These are phyloP conservation scores for Astrephomene gubernaculifera DNA, from an alignment of 139 green algal species.

Conservation along the genomic window DNA sequence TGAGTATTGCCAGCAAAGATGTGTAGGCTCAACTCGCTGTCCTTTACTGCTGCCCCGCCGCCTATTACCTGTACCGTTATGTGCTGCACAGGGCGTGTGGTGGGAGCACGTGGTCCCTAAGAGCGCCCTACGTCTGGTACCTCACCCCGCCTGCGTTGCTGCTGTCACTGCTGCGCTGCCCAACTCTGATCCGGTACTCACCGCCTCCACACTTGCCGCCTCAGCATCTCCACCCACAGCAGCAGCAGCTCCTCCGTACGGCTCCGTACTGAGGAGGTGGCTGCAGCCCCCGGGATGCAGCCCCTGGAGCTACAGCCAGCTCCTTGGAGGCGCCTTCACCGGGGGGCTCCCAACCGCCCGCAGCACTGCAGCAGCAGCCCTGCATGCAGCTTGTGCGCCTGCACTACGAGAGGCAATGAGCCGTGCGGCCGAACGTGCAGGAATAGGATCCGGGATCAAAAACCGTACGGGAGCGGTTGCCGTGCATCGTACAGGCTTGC, in stretches of 20 bases:
- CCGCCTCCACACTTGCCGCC: no score
- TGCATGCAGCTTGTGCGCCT: not conserved
- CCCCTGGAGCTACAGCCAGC: not conserved
- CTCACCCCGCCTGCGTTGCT: not conserved
- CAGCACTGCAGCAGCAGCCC: constrained; percentile 6
- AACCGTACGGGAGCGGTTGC: no score
- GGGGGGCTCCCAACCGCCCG: constrained; percentile 11
- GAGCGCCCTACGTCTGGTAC: not conserved
- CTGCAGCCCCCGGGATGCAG: not conserved
- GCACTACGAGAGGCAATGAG: not conserved
- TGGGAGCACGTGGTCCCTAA: constrained; percentile 33
- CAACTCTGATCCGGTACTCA: no score
- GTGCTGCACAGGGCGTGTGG: constrained; percentile 31
- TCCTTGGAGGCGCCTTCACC: not conserved
- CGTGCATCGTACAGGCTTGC: no score
- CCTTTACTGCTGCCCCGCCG: no score
- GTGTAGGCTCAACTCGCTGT: no score
- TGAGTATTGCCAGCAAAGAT: no score
- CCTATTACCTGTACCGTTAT: no score
- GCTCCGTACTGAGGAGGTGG: not conserved
- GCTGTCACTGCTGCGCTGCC: no score
- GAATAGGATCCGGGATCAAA: no score
- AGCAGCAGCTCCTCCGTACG: not conserved
- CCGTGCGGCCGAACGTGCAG: not conserved
- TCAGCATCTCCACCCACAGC: not conserved